These are phyloP conservation scores for Dianthus caryophyllus DNA, from an alignment of 148 eudicot species.

Conservation along the genomic window DNA sequence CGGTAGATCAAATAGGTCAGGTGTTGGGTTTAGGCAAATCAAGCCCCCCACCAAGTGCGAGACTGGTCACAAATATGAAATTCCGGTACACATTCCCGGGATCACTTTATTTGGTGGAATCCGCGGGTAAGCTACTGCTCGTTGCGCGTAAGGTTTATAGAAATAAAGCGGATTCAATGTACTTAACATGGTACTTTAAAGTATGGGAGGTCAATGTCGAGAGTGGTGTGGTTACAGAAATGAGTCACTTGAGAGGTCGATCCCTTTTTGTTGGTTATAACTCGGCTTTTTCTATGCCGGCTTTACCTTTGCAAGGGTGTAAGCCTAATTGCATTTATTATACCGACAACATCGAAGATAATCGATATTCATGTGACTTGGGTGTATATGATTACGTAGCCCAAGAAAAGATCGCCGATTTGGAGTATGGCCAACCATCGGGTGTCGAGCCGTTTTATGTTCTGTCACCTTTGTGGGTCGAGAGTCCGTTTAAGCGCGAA, in stretches of 20 bases:
- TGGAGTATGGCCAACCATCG: not conserved
- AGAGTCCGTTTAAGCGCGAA: too few species aligned
- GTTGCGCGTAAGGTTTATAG: not conserved
- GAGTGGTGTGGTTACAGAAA: not conserved
- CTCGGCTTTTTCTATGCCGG: slow-evolving; percentile 16
- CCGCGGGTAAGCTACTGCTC: slow-evolving; percentile 2
- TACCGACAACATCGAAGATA: not conserved
- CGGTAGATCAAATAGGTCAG: not conserved
- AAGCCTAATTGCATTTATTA: slow-evolving; percentile 18
- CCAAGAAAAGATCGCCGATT: not conserved
- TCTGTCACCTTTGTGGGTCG: slow-evolving; percentile 7
- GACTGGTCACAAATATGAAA: not conserved
- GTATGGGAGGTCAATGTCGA: slow-evolving; percentile 15
- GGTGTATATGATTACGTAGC: not conserved
- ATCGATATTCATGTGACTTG: not conserved
- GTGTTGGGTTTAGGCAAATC: not conserved
- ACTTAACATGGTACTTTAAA: not conserved
- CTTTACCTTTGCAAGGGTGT: not conserved
- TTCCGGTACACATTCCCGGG: not conserved
- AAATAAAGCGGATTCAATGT: not conserved
- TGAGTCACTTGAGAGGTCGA: not conserved
- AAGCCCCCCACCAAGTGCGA: not conserved
- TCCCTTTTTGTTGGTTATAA: slow-evolving; percentile 9
- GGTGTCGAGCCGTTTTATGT: not conserved
- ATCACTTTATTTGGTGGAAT: slow-evolving; percentile 4